A percentile compares a stretch with the other conserved stretches of the same genome.
Conservation (phyloP, 1,284 basidiomycete genomes). For the Microbotryum intermedium region DNA sequence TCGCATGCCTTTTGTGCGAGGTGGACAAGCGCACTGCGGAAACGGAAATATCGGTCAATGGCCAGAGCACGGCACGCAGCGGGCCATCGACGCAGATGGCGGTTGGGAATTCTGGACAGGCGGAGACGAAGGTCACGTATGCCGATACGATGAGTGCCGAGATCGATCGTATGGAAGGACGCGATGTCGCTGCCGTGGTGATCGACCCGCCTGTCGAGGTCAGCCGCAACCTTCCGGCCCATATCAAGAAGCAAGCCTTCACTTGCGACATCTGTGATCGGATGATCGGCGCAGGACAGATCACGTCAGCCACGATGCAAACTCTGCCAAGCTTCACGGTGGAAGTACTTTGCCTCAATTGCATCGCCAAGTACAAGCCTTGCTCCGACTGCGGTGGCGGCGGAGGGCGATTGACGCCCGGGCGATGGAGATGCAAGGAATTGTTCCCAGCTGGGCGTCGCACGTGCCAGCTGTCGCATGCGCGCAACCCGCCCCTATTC, state of each 20-base stretch:
- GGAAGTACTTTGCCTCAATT: slow-evolving; percentile 15
- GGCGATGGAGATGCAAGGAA: slow-evolving; percentile 21
- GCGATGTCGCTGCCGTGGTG: neutral
- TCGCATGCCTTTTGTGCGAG: slow-evolving; percentile 4
- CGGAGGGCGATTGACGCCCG: slow-evolving; percentile 15
- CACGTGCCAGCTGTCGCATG: slow-evolving; percentile 16
- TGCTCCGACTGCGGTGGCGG: slow-evolving; percentile 21
- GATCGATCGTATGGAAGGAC: slow-evolving; percentile 7
- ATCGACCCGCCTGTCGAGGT: slow-evolving; percentile 7
- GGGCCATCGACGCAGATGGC: neutral
- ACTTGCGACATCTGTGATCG: slow-evolving; percentile 17
- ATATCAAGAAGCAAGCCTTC: slow-evolving; percentile 9
- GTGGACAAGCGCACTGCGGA: neutral
- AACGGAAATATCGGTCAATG: neutral
- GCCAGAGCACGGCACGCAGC: neutral
- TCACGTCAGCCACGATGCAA: neutral
- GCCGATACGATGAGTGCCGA: slow-evolving; percentile 9
- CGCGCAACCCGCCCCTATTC: slow-evolving; percentile 9
- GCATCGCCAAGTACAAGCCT: slow-evolving; percentile 9
- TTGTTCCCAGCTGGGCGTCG: slow-evolving; percentile 13
- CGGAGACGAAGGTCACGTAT: slow-evolving; percentile 1
- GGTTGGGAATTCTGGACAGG: neutral
- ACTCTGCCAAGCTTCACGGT: slow-evolving; percentile 10
- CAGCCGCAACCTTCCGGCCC: neutral
- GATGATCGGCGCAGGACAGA: slow-evolving; percentile 8